Percentiles rank a stretch among this genome's conserved stretches.
Conservation (phyloP, 441 rosid genomes). For the Mallotus japonicus region DNA sequence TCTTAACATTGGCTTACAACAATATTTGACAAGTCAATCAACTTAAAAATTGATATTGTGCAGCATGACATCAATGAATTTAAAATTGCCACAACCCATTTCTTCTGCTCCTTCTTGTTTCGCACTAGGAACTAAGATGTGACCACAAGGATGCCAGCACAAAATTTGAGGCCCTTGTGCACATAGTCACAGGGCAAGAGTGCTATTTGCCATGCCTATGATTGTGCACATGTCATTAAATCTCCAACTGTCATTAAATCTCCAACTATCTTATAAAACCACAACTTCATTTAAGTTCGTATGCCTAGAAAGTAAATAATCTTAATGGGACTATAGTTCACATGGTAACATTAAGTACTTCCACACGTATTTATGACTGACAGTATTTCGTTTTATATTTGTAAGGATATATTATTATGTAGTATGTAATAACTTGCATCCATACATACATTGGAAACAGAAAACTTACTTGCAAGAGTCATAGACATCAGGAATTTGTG, state of each 20-base stretch:
- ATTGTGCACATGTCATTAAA: background rate
- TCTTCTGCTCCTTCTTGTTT: background rate
- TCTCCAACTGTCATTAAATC: background rate
- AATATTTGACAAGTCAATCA: background rate
- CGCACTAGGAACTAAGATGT: background rate
- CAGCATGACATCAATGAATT: slow-evolving; percentile 1
- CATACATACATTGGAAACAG: slow-evolving; percentile 18
- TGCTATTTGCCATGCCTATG: background rate
- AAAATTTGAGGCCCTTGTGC: background rate
- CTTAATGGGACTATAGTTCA: background rate
- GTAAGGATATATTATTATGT: background rate
- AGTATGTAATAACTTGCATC: slow-evolving; percentile 13
- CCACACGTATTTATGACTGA: background rate
- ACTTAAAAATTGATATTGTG: background rate
- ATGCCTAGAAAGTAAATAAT: background rate
- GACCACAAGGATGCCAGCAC: slow-evolving; percentile 3
- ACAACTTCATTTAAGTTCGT: background rate
- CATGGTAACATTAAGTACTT: background rate
- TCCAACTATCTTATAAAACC: background rate
- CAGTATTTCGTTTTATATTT: background rate
- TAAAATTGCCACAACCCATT: background rate
- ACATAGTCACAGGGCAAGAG: background rate
- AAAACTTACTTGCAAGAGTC: slow-evolving; percentile 99
- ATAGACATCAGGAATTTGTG: slow-evolving; percentile 99
- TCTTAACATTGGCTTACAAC: background rate